Percentiles rank a stretch among this genome's conserved stretches.
These are phyloP conservation scores for Trametes sp. DNA, from an alignment of 1,284 basidiomycete genomes.

Conservation along the genomic window DNA sequence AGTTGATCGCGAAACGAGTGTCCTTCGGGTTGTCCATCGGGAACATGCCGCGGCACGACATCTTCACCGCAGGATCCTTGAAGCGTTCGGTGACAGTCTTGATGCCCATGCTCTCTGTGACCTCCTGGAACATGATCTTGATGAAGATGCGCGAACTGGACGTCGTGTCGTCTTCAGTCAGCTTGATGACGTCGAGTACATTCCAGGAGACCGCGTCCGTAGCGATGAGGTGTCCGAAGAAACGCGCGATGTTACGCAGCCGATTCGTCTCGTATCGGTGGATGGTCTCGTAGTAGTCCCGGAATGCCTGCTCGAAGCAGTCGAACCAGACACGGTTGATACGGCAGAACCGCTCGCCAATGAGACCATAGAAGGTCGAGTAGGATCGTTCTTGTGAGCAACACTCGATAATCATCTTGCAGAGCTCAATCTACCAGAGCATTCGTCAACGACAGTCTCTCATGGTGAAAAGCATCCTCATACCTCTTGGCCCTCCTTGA, in stretches of 20 bases:
- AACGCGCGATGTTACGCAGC: constrained; percentile 94
- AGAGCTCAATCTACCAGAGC: constrained; percentile 80
- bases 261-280: constrained; percentile 99
- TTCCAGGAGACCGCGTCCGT: constrained; percentile 93
- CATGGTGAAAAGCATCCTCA: constrained; percentile 26
- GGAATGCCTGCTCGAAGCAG: constrained; percentile 87
- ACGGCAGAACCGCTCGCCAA: constrained; percentile 97
- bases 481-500: constrained; percentile 93
- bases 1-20: constrained; percentile 98
- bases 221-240: constrained; percentile 92
- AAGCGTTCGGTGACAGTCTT: constrained; percentile 87
- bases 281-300: constrained; percentile 94
- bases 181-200: constrained; percentile 84
- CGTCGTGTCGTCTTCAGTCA: constrained; percentile 99
- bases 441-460: not conserved
- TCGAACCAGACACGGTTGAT: constrained; percentile 95
- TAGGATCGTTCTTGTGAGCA: constrained; percentile 99
- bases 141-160: constrained; percentile 96
- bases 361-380: constrained; percentile 93
- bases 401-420: constrained; percentile 99
- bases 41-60: constrained; percentile 87
- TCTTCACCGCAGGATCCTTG: constrained; percentile 83
- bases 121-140: constrained; percentile 95
- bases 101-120: constrained; percentile 93
- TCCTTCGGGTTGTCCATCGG: constrained; percentile 96